Conservation (phyloP, 441 rosid species). For the Rhodomyrtus psidioides region DNA sequence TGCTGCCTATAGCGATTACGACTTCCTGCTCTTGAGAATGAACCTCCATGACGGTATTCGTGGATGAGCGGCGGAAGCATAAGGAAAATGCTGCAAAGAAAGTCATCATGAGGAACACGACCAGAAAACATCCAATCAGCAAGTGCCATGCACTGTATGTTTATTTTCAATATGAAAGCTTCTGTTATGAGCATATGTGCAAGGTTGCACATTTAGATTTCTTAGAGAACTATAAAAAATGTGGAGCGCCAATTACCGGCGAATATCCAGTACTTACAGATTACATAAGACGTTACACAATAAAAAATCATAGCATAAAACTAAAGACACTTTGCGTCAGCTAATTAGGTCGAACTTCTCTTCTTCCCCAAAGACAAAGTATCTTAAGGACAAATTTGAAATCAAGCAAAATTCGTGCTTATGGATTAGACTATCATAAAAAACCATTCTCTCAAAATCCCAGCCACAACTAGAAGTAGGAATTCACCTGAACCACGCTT, state of each 20-base stretch:
- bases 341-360: neutral
- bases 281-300: neutral
- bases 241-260: neutral
- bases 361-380: neutral
- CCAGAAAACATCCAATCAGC: neutral
- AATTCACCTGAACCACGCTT: neutral
- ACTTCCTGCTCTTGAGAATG: constrained; percentile 71
- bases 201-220: neutral
- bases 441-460: neutral
- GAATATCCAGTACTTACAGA: neutral
- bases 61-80: constrained; percentile 27
- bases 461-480: neutral
- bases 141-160: neutral
- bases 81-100: constrained; percentile 28
- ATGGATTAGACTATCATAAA: neutral
- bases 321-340: neutral
- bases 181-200: neutral
- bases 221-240: neutral
- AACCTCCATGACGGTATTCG: constrained; percentile 34
- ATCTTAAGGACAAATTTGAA: neutral
- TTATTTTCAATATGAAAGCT: neutral
- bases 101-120: neutral
- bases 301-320: neutral
- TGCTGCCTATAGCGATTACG: constrained; percentile 89
- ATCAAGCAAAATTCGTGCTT: neutral